These are phyloP conservation scores for Erucastrum elatum DNA, from an alignment of 345 rosid genomes.

Conservation along the genomic window DNA sequence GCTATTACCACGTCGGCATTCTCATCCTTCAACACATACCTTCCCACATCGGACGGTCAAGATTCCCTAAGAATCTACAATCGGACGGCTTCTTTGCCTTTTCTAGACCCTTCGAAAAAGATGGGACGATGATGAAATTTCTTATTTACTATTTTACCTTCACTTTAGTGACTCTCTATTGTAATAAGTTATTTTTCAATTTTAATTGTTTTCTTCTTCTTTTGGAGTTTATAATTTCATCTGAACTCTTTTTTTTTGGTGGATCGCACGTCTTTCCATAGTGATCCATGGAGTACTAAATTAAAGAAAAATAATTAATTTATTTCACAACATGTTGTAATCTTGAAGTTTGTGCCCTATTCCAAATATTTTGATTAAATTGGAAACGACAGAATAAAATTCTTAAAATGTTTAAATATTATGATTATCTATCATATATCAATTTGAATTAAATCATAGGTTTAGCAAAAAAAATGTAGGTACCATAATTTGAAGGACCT, in stretches of 20 bases:
- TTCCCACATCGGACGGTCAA: conserved; percentile 41
- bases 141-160: conserved; percentile 27
- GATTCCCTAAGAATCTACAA: conserved; percentile 16
- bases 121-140: conserved; percentile 3
- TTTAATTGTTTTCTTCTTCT: not conserved
- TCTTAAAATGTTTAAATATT: not conserved
- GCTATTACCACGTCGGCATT: conserved; percentile 12
- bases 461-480: too few species aligned
- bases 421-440: not conserved
- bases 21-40: conserved; percentile 16
- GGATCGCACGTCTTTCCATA: conserved; percentile 28
- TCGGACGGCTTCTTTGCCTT: conserved; percentile 49
- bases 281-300: conserved; percentile 3
- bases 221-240: not conserved
- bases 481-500: too few species aligned
- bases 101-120: conserved; percentile 65
- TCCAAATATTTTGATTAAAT: not conserved
- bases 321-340: not conserved
- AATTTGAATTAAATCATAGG: too few species aligned
- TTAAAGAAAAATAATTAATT: not conserved
- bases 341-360: conserved; percentile 13
- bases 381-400: not conserved
- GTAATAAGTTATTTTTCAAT: too few species aligned
- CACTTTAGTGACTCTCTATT: not conserved
- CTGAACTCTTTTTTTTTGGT: conserved; percentile 17